These are phyloP conservation scores for Dictyostelium discoideum DNA, from an alignment of 78 protist genomes.

Conservation along the genomic window DNA sequence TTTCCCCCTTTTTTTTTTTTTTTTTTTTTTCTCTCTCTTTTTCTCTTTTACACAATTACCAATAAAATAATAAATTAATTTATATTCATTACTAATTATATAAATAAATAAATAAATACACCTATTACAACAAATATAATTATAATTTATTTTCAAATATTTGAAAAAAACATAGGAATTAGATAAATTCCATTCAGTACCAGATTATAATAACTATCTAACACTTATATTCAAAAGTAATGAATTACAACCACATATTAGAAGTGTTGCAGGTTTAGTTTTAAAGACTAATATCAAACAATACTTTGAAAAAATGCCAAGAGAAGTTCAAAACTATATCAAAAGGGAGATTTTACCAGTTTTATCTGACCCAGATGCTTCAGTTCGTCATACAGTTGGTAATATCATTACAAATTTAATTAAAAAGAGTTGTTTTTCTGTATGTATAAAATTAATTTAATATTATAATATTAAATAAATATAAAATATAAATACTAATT, in stretches of 20 bases:
- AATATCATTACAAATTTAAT: constrained; percentile 55
- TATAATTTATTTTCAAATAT: neutral
- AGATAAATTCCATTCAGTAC: constrained; percentile 33
- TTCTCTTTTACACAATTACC: neutral
- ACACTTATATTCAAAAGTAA: constrained; percentile 23
- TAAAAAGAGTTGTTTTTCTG: constrained; percentile 33
- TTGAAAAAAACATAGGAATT: constrained; percentile 30
- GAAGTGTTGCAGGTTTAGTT: constrained; percentile 50
- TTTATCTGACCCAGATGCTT: constrained; percentile 17
- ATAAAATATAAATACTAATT: neutral
- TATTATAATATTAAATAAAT: neutral
- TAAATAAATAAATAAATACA: neutral
- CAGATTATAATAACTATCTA: constrained; percentile 68
- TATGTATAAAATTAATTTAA: neutral
- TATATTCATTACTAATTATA: neutral
- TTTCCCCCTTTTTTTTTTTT: neutral
- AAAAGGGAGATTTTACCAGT: constrained; percentile 40
- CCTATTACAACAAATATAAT: neutral
- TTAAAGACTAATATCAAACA: constrained; percentile 48
- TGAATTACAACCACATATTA: constrained; percentile 9
- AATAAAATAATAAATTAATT: neutral
- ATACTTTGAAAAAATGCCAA: constrained; percentile 53
- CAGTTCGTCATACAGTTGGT: constrained; percentile 61
- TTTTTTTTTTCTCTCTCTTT: neutral
- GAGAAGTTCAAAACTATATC: constrained; percentile 60